Percentiles rank a stretch among this genome's conserved stretches.
Evolutionary conservation across 306 rosid genomes (phyloP).

Genomic region (Nissolia schottii): DNA sequence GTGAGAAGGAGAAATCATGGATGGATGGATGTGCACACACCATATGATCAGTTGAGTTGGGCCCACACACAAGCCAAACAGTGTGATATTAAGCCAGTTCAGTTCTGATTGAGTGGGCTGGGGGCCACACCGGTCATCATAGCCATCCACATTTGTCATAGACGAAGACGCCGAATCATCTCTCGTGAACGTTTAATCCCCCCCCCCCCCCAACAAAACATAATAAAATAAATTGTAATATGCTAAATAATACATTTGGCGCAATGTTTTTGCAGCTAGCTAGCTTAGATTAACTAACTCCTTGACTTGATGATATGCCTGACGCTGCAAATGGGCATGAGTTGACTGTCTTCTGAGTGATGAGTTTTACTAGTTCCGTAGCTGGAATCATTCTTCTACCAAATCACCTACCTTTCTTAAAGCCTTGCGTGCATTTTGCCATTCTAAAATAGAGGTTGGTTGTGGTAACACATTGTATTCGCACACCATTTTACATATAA

Average conservation of each 20-base stretch:
- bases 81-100: background rate
- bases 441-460: background rate
- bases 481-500: no score
- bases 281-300: no score
- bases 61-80: background rate
- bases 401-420: background rate
- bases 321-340: background rate
- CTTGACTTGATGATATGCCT: background rate
- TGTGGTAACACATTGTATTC: background rate
- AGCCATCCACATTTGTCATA: background rate
- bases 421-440: background rate
- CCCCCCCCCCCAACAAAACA: no score
- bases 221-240: background rate
- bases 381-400: background rate
- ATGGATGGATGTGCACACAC: constrained; percentile 22
- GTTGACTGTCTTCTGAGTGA: background rate
- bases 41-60: no score
- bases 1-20: constrained; percentile 27
- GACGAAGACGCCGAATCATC: background rate
- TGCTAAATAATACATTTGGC: background rate
- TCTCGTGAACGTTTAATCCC: background rate
- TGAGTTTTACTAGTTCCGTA: background rate
- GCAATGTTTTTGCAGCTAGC: background rate
- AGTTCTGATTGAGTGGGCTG: background rate
- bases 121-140: background rate